phyloP scores from a whole-genome alignment of 106 monocot species.

The Phalaenopsis aphrodite region DNA sequence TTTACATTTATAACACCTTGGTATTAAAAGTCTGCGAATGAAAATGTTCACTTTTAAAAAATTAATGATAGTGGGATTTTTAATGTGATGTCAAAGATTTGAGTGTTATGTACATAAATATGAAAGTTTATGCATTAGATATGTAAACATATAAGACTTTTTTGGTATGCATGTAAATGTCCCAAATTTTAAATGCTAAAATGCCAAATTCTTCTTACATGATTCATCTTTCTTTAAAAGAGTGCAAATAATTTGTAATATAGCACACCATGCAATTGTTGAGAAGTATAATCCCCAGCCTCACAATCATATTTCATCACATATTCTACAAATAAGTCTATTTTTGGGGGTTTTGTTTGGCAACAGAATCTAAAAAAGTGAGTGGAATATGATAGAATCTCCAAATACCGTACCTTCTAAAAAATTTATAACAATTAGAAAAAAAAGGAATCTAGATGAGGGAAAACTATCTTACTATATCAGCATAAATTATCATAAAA shows the following conservation, averaged over 20 bases:
- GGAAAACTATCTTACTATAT: background rate
- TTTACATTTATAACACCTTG: too few relatives aligned
- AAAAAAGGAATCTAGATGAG: too few relatives aligned
- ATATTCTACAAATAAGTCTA: background rate
- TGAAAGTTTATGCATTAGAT: too few relatives aligned
- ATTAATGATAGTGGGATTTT: too few relatives aligned
- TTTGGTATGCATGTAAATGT: too few relatives aligned
- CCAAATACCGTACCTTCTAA: background rate
- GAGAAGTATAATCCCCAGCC: background rate
- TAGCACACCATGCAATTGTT: background rate
- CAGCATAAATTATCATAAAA: background rate
- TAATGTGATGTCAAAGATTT: too few relatives aligned
- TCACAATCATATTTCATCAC: background rate
- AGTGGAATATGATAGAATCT: background rate
- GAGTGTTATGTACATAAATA: too few relatives aligned
- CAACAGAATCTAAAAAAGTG: background rate
- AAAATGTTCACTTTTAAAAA: too few relatives aligned
- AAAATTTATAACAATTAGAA: too few relatives aligned
- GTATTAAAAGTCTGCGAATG: too few relatives aligned
- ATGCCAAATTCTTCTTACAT: background rate
- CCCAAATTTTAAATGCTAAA: background rate
- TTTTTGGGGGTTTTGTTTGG: background rate
- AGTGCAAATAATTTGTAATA: background rate
- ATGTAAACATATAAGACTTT: too few relatives aligned
- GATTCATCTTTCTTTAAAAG: background rate